Evolutionary conservation across 345 rosid genomes (phyloP), one percentile per base, ranked within the genome.

Genomic region (Rhizophora apiculata): DNA sequence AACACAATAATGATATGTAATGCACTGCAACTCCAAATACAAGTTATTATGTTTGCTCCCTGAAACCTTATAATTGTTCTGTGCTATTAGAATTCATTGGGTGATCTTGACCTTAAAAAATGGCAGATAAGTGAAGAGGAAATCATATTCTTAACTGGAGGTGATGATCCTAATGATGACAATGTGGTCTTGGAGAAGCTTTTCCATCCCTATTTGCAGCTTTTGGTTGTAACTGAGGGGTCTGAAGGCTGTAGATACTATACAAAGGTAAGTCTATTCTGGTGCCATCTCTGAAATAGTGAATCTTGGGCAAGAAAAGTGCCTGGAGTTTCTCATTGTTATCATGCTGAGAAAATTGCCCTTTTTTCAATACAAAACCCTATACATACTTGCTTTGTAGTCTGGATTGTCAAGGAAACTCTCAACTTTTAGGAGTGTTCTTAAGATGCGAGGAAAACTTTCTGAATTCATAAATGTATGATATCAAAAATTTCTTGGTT

Each of bases 61-160:
- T 43, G 49, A 43, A 43, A 43, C 48, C 5, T 4, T 13, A 43
- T 43, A 43, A 43, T 43, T 43, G 5, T 43, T 13, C 18, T 11
- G 49, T 43, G 49, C 13, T 15, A 43, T 13, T 27, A 21, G 30
- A 56, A 56, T 51, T 76, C 62, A 34, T 48, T 31, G 30, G 39
- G 56, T 43, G 19, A 13, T 43, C 49, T 32, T 60, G 55, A 27
- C 57, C 18, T 52, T 34, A 15, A 34, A 22, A 29, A 52, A 62
- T 65, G 71, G 74, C 84, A 92, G 99, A 76, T 96, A 66, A 96
- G 92, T 24, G 99, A 96, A 79, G 99, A 96, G 1, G 99, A 96
- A 83, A 90, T 92, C 34, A 74, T 82, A 60, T 92, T 96, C 83
- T 73, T 84, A 63, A 78, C 82, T 15, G 81, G 76, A 59, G 73